Base-by-base conservation (phyloP, 768 basidiomycete species). In the Trametes sanguinea region DNA sequence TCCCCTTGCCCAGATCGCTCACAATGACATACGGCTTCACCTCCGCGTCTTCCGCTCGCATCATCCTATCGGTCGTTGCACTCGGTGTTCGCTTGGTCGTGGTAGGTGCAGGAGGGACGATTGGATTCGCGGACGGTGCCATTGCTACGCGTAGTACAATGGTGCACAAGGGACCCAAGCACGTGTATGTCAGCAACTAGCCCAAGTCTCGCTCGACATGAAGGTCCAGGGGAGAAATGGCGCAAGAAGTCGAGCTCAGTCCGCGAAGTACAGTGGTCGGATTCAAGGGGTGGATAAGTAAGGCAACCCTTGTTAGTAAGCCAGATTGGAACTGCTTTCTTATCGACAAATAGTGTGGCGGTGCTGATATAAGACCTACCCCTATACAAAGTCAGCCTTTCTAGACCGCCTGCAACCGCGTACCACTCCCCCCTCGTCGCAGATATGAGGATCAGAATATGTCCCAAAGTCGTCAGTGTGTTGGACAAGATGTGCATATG, bases 1-100 rank as follows among this genome's bases (percentile, higher is more conserved):
- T 94, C 16, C 96, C 96, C 73, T 90, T 92, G 39, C 92, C 92
- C 57, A 94, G 86, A 68, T 90, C 85, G 58, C 77, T 79, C 7
- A 85, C 85, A 63, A 94, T 85, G 65, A 94, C 81, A 69, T 93
- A 94, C 30, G 92, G 92, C 66, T 78, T 83, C 47, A 85, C 79
- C 65, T 92, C 89, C 62, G 89, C 85, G 62, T 90, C 88, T 59
- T 90, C 87, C 9, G 61, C 65, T 46, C 71, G 64, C 22, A 37
- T 44, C 55, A 58, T 44, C 47, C 64, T 63, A 2, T 69, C 71
- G 4, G 65, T 60, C 37, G 45, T 52, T 8, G 59, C 27, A 54
- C 63, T 65, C n/a, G 67, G 37, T 4, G 65, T 62, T 27, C 66
- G 67, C 58, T 72, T 70, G 22, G 40, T 60, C 2, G 60, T 54